These are phyloP conservation scores for Beauveria sp. DNA, from an alignment of 2,329 filamentous ascomycete genomes.

Conservation along the genomic window DNA sequence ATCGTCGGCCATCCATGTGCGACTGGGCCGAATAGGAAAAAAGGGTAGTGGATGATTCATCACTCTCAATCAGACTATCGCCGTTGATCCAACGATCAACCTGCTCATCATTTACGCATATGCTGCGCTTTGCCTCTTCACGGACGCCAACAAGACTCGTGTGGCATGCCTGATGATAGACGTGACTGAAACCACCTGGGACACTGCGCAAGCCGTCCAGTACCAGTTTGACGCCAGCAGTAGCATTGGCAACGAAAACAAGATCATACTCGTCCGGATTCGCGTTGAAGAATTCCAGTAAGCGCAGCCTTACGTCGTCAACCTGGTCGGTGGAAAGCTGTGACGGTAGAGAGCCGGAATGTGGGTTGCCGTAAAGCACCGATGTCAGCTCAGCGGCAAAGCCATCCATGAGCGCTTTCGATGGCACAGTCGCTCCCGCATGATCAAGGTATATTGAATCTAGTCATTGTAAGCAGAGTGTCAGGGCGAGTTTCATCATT, in stretches of 20 bases:
- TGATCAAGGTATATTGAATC: slow-evolving; percentile 82
- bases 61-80: slow-evolving; percentile 22
- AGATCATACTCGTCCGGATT: slow-evolving; percentile 77
- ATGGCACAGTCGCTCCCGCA: slow-evolving; percentile 81
- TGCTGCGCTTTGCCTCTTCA: slow-evolving; percentile 57
- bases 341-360: slow-evolving; percentile 77
- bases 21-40: slow-evolving; percentile 89
- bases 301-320: slow-evolving; percentile 64
- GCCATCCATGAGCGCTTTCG: slow-evolving; percentile 70
- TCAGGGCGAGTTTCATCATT: not conserved
- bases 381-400: slow-evolving; percentile 74
- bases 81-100: slow-evolving; percentile 58
- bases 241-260: slow-evolving; percentile 88
- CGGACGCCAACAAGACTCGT: slow-evolving; percentile 80
- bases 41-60: slow-evolving; percentile 25
- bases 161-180: slow-evolving; percentile 77
- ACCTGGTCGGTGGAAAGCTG: slow-evolving; percentile 67
- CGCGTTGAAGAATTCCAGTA: slow-evolving; percentile 72
- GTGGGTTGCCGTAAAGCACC: slow-evolving; percentile 82
- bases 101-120: slow-evolving; percentile 59
- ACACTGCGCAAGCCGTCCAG: slow-evolving; percentile 65
- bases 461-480: slow-evolving; percentile 25
- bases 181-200: slow-evolving; percentile 68
- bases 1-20: slow-evolving; percentile 77
- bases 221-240: slow-evolving; percentile 81